Conservation (phyloP, 257 asterid species). For the Verbena officinalis region DNA sequence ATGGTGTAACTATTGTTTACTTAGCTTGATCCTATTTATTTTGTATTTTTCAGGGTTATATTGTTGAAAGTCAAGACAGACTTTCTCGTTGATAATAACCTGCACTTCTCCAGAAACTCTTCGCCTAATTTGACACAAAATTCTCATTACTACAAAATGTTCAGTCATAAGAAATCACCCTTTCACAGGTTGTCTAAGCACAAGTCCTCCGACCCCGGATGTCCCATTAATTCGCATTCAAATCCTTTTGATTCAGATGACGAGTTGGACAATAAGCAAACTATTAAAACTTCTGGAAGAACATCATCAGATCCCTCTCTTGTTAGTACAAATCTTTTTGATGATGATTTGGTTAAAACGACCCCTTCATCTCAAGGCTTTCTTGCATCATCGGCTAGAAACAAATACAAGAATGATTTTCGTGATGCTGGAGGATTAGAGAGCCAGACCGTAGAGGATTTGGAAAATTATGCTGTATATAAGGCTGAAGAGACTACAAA, state of each 20-base stretch:
- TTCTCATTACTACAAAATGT: constrained; percentile 44
- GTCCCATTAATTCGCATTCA: constrained; percentile 25
- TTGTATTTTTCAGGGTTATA: constrained; percentile 33
- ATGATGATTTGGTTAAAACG: constrained; percentile 54
- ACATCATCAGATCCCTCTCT: constrained; percentile 67
- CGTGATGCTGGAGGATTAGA: constrained; percentile 83
- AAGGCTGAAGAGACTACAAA: constrained; percentile 88
- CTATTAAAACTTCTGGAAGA: constrained; percentile 50
- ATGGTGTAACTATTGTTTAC: constrained; percentile 6
- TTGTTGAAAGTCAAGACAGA: constrained; percentile 9
- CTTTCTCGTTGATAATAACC: constrained; percentile 20
- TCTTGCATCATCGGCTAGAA: constrained; percentile 52
- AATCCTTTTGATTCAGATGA: constrained; percentile 74
- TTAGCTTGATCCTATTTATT: constrained; percentile 11
- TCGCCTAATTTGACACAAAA: constrained; percentile 28
- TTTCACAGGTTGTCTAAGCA: constrained; percentile 60
- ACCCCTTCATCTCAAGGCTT: constrained; percentile 48
- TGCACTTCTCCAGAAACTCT: constrained; percentile 10
- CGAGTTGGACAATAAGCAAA: constrained; percentile 52
- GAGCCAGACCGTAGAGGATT: constrained; percentile 72
- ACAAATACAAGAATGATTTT: constrained; percentile 77
- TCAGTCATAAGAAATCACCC: constrained; percentile 68
- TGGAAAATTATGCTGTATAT: constrained; percentile 76
- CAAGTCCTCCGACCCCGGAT: constrained; percentile 44
- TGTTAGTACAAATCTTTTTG: constrained; percentile 56